A percentile compares a stretch with the other conserved stretches of the same genome.
Evolutionary conservation across 2,329 filamentous ascomycete genomes (phyloP).

Genomic region (Colletotrichum sansevieriae): DNA sequence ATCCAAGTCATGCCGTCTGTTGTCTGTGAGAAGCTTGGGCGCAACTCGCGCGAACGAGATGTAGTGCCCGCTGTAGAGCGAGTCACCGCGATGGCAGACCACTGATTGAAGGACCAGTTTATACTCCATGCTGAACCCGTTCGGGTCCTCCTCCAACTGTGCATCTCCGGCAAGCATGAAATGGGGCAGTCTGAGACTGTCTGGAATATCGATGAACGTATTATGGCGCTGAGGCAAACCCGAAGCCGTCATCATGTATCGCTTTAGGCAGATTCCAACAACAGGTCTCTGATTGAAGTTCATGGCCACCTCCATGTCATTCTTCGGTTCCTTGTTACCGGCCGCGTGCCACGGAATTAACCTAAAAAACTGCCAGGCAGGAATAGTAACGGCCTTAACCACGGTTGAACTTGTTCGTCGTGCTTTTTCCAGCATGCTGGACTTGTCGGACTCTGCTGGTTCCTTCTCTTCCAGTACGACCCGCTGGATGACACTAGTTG

Average conservation of each 20-base stretch:
- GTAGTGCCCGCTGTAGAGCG: constrained; percentile 91
- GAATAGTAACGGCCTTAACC: constrained; percentile 90
- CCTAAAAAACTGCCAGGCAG: constrained; percentile 97
- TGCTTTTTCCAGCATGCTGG: constrained; percentile 57
- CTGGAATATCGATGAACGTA: constrained; percentile 91
- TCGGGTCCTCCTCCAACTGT: constrained; percentile 66
- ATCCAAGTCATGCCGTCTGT: constrained; percentile 66
- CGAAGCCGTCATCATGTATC: constrained; percentile 81
- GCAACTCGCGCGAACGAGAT: constrained; percentile 85
- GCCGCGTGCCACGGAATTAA: constrained; percentile 91
- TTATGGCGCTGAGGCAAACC: constrained; percentile 79
- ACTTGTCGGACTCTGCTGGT: constrained; percentile 57
- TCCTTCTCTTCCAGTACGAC: constrained; percentile 67
- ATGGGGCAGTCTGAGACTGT: constrained; percentile 83
- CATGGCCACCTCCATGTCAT: constrained; percentile 85
- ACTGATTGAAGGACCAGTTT: constrained; percentile 92
- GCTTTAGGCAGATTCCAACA: constrained; percentile 91
- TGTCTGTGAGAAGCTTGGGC: constrained; percentile 71
- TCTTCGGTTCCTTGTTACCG: constrained; percentile 64
- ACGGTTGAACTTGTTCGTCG: constrained; percentile 62
- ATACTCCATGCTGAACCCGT: constrained; percentile 86
- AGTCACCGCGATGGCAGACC: constrained; percentile 90
- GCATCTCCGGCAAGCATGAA: constrained; percentile 86
- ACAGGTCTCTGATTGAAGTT: constrained; percentile 90
- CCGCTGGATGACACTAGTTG: constrained; percentile 73